A percentile compares a stretch with the other conserved stretches of the same genome.
Conservation (phyloP, 768 basidiomycete genomes). For the Suillus cothurnatus region DNA sequence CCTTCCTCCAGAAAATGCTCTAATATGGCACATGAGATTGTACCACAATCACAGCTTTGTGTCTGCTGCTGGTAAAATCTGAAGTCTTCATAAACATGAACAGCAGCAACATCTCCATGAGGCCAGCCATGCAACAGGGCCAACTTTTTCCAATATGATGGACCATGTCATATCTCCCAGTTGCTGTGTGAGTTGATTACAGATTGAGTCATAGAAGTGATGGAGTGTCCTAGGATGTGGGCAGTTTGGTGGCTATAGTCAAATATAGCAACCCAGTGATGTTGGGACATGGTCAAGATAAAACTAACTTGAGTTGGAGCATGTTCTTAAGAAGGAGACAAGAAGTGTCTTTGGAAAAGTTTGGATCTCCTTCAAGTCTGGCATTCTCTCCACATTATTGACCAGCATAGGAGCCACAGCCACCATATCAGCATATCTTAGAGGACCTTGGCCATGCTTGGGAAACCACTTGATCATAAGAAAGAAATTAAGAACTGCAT, state of each 20-base stretch:
- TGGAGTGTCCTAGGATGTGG: background rate
- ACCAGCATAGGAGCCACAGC: background rate
- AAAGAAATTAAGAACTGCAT: background rate
- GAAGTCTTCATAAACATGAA: background rate
- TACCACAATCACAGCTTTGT: slow-evolving; percentile 11
- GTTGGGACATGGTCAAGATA: background rate
- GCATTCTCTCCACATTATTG: background rate
- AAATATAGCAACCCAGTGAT: background rate
- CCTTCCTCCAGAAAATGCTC: background rate
- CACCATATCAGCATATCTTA: background rate
- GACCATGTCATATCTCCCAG: background rate
- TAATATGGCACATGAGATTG: slow-evolving; percentile 8
- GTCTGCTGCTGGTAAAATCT: slow-evolving; percentile 2
- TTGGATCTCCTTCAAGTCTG: background rate
- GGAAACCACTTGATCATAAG: background rate
- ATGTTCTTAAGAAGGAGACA: background rate
- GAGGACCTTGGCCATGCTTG: background rate
- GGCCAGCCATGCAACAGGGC: background rate
- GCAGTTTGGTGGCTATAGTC: background rate
- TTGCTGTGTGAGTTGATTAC: background rate
- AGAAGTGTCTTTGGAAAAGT: background rate
- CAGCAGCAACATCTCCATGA: background rate
- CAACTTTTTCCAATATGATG: slow-evolving; percentile 1
- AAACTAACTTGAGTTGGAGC: background rate
- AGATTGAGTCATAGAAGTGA: background rate